phyloP scores from a whole-genome alignment of 192 early-diverging fungal genomes.

The Coemansia sp. region DNA sequence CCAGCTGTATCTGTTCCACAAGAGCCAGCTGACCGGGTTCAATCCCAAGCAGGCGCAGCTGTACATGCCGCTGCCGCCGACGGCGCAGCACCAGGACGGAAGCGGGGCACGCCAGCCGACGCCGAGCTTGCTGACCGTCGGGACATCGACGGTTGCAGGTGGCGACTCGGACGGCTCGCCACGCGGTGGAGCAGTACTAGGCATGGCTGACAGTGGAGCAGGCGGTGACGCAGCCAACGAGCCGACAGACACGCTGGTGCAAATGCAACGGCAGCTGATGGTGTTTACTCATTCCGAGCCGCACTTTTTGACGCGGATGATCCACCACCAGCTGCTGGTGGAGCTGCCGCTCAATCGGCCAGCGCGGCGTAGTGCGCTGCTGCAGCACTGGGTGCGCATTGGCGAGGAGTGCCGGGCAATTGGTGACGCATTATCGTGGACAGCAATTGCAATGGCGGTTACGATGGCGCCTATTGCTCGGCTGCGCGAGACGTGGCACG shows the following conservation, averaged over 20 bases:
- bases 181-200: background rate
- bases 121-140: conserved; percentile 34
- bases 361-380: conserved; percentile 54
- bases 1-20: conserved; percentile 71
- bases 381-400: conserved; percentile 70
- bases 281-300: conserved; percentile 61
- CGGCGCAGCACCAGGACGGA: background rate
- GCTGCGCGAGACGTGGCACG: conserved; percentile 69
- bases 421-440: conserved; percentile 67
- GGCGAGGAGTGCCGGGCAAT: conserved; percentile 57
- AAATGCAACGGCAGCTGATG: conserved; percentile 46
- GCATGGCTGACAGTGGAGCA: conserved; percentile 1
- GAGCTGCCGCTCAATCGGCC: conserved; percentile 56
- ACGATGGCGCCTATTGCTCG: conserved; percentile 67
- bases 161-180: conserved; percentile 6
- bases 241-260: conserved; percentile 16
- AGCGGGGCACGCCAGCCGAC: conserved; percentile 13
- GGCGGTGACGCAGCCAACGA: background rate
- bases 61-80: conserved; percentile 27
- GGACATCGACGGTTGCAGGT: background rate
- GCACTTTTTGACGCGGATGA: conserved; percentile 71
- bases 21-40: conserved; percentile 32
- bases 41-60: conserved; percentile 42
- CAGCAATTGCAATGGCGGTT: conserved; percentile 65
- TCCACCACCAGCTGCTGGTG: conserved; percentile 66